phyloP scores from a whole-genome alignment of 768 basidiomycete species.

The Rhizopogon salebrosus region DNA sequence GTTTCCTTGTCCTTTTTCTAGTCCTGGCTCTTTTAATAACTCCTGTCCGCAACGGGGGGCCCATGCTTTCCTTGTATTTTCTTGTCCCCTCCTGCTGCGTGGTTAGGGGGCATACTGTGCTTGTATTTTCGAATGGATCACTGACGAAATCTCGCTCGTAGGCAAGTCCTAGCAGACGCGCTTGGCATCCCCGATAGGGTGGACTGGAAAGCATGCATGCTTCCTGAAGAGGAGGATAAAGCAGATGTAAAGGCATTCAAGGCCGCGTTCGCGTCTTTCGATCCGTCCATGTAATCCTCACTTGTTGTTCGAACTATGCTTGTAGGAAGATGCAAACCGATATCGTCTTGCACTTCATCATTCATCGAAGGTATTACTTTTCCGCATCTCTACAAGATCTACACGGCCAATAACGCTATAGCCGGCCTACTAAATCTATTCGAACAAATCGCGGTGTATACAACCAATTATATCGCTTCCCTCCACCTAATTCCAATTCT shows the following conservation, averaged over 20 bases:
- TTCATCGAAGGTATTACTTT: not conserved
- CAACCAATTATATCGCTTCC: not conserved
- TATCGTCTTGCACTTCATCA: not conserved
- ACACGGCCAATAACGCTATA: not conserved
- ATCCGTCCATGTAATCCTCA: conserved; percentile 38
- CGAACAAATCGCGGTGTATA: not conserved
- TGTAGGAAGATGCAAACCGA: not conserved
- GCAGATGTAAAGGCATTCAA: conserved; percentile 84
- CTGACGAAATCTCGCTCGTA: conserved; percentile 27
- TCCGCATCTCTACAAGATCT: not conserved
- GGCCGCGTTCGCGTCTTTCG: conserved; percentile 70
- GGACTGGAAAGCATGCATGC: conserved; percentile 89
- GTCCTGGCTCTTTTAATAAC: no score
- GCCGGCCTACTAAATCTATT: not conserved
- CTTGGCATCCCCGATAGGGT: conserved; percentile 70
- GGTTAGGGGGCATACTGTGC: not conserved
- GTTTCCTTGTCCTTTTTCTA: not conserved
- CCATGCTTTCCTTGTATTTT: not conserved
- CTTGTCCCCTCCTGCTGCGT: not conserved
- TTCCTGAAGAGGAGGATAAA: conserved; percentile 81
- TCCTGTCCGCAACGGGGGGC: no score
- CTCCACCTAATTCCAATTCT: not conserved
- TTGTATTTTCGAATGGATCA: not conserved
- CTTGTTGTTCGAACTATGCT: not conserved
- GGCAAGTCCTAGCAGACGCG: conserved; percentile 78